Evolutionary conservation across 805 yeast species (phyloP).

Genomic region (Scheffersomyces lignosus): DNA sequence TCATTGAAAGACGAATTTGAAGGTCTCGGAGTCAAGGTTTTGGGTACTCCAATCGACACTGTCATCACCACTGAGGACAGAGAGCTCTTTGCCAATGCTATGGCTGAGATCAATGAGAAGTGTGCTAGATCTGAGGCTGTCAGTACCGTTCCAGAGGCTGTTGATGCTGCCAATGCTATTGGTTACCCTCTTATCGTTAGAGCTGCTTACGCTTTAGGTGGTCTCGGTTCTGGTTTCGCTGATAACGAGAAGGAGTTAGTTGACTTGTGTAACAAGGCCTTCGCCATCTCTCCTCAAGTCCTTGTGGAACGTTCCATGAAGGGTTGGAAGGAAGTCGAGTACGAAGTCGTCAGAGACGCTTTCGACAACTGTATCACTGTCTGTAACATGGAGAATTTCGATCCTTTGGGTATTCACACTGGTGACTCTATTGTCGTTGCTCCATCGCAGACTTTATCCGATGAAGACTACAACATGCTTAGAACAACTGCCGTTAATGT

Average conservation of each 20-base stretch:
- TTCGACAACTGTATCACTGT: constrained; percentile 97
- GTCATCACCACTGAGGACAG: constrained; percentile 97
- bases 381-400: constrained; percentile 98
- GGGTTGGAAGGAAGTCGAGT: constrained; percentile 99
- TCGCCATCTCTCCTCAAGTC: constrained; percentile 95
- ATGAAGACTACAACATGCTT: constrained; percentile 96
- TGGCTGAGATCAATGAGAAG: constrained; percentile 93
- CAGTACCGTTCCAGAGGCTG: constrained; percentile 74
- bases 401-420: constrained; percentile 97
- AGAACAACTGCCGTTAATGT: constrained; percentile 97
- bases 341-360: constrained; percentile 97
- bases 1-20: constrained; percentile 94
- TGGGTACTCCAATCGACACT: constrained; percentile 96
- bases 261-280: constrained; percentile 84
- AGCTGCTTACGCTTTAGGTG: constrained; percentile 97
- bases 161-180: constrained; percentile 78
- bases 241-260: constrained; percentile 80
- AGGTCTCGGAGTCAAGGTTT: constrained; percentile 85
- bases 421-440: constrained; percentile 99
- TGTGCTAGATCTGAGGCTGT: constrained; percentile 95
- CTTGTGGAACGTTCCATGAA: constrained; percentile 95
- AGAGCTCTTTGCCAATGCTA: constrained; percentile 90
- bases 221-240: constrained; percentile 97
- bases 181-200: constrained; percentile 96
- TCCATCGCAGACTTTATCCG: constrained; percentile 95